A percentile compares a stretch with the other conserved stretches of the same genome.
These are phyloP conservation scores for Botrytis galanthina DNA, from an alignment of 2,329 filamentous ascomycete species.

Conservation along the genomic window DNA sequence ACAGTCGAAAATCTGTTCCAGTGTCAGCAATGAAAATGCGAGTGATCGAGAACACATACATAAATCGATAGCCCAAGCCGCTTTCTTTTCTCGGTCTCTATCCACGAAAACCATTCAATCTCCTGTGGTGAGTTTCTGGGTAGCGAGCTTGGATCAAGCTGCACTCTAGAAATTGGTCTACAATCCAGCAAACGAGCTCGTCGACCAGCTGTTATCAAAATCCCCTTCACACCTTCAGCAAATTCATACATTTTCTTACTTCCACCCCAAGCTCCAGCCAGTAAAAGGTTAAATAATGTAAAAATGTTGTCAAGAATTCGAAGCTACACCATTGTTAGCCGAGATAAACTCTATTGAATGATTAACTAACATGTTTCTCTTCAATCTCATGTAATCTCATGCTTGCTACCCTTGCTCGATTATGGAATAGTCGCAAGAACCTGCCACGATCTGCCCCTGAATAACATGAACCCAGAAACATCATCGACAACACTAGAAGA, in stretches of 20 bases:
- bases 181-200: slow-evolving; percentile 34
- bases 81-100: slow-evolving; percentile 36
- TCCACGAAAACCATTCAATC: slow-evolving; percentile 34
- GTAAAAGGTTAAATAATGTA: slow-evolving; percentile 34
- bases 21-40: not conserved
- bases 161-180: slow-evolving; percentile 27
- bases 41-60: slow-evolving; percentile 24
- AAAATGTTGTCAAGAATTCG: slow-evolving; percentile 33
- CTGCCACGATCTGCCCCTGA: slow-evolving; percentile 32
- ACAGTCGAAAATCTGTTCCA: slow-evolving; percentile 32
- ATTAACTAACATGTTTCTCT: slow-evolving; percentile 31
- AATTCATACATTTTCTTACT: slow-evolving; percentile 36
- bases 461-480: slow-evolving; percentile 37
- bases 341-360: too few relatives aligned
- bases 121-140: slow-evolving; percentile 25
- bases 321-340: slow-evolving; percentile 27
- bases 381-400: slow-evolving; percentile 31
- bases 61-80: slow-evolving; percentile 35
- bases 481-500: slow-evolving; percentile 34
- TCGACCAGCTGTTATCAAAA: slow-evolving; percentile 32
- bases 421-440: slow-evolving; percentile 34
- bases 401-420: slow-evolving; percentile 30
- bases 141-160: slow-evolving; percentile 25
- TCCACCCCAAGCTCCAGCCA: slow-evolving; percentile 36
- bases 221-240: slow-evolving; percentile 33